A percentile compares a stretch with the other conserved stretches of the same genome.
Conservation (phyloP, 2,329 filamentous ascomycete species). For the Verticillium nonalfalfae region DNA sequence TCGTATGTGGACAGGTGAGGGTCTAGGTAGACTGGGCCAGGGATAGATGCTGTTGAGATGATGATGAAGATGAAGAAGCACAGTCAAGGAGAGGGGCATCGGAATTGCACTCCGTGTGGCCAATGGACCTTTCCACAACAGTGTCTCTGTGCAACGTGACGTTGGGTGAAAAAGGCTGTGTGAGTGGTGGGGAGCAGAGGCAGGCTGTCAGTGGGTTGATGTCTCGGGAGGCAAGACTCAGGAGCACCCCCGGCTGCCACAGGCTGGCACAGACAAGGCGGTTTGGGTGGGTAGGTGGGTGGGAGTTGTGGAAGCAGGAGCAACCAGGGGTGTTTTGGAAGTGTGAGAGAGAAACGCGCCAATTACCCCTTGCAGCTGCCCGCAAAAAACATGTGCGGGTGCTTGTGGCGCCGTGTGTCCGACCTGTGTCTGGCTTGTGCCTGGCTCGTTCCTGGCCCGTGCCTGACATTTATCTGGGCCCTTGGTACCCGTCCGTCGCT, state of each 20-base stretch:
- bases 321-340: constrained; percentile 6
- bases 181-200: neutral
- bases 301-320: neutral
- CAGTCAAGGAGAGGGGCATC: neutral
- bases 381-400: neutral
- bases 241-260: neutral
- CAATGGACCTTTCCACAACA: neutral
- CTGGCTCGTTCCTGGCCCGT: neutral
- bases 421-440: neutral
- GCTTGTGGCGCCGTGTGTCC: neutral
- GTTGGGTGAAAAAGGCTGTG: neutral
- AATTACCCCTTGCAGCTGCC: constrained; percentile 4
- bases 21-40: no score
- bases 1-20: no score
- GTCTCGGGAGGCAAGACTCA: neutral
- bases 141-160: constrained; percentile 1
- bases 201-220: neutral
- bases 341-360: constrained; percentile 9
- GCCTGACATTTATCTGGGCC: neutral
- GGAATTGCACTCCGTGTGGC: neutral
- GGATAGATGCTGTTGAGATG: no score
- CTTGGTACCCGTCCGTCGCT: neutral
- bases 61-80: neutral
- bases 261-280: neutral
- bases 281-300: neutral